These are phyloP conservation scores for Achaetomium macrosporum DNA, from an alignment of 2,329 filamentous ascomycete genomes.

Conservation along the genomic window DNA sequence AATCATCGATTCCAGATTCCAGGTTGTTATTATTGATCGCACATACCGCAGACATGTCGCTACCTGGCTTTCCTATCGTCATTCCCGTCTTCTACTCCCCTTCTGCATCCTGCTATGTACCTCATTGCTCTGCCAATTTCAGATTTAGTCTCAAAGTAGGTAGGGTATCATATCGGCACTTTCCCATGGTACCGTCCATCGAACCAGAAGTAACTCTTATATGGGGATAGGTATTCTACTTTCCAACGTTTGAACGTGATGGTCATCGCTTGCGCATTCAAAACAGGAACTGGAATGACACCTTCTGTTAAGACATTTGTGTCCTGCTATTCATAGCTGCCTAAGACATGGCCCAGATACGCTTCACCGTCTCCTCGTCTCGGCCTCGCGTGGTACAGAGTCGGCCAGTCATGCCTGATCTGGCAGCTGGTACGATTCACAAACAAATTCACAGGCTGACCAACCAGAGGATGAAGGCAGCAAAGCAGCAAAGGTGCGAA, in stretches of 20 bases:
- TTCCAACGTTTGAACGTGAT: neutral
- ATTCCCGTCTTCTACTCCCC: no score
- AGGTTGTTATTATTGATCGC: no score
- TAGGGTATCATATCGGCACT: no score
- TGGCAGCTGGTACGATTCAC: conserved; percentile 5
- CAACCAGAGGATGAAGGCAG: neutral
- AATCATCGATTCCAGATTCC: no score
- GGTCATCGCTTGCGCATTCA: neutral
- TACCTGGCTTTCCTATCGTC: no score
- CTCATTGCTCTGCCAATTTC: no score
- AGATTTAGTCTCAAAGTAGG: no score
- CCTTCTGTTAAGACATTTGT: conserved; percentile 5
- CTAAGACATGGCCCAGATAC: neutral
- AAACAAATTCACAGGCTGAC: neutral
- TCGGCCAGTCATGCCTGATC: conserved; percentile 7
- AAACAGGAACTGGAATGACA: neutral
- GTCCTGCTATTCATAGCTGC: neutral
- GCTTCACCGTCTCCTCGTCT: neutral
- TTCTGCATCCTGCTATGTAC: no score
- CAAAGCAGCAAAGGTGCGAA: no score
- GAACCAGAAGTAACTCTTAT: no score
- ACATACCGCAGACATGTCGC: no score
- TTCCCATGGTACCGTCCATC: no score
- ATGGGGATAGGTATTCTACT: neutral
- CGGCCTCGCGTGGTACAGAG: neutral